Base-by-base conservation (phyloP, 2,329 filamentous ascomycete species). In the Taxawa tesnikishii region DNA sequence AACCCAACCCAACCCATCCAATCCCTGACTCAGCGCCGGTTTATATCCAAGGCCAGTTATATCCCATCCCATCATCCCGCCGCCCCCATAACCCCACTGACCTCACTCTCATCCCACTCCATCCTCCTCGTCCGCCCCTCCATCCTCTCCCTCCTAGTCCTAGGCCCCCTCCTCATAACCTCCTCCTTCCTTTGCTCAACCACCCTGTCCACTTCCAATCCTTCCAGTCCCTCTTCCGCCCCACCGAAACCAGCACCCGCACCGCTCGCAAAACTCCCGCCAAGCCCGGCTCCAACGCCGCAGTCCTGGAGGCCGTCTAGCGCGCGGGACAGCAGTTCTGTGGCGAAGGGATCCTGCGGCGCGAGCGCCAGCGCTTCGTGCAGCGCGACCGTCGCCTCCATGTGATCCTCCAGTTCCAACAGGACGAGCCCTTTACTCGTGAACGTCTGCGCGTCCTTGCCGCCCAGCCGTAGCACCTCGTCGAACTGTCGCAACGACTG, bases 301-400 rank as follows among this genome's bases (percentile, higher is more conserved):
- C n/a, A n/a, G n/a, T n/a, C n/a, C n/a, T 23, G 19, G 8, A 75
- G 70, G 53, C 79, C 73, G 16, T 73, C 70, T 2, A 84, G 60
- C 3, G 82, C 80, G 50, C 78, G 79, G 46, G 73, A 76, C 18
- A 90, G 60, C 30, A 90, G 58, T 50, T 90, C 83, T 0, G 79
- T 85, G 3, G 83, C 81, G 42, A 87, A 79, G 4, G 80, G 75
- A 48, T 90, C 83, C 55, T 90, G 83, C 0, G 83, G 79, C 19
- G 73, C 70, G 14, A 88, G 75, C 0, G 82, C 79, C 11, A 90
- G 65, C 1, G 83, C 83, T 59, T 94, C 83, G 45, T 96, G 90
- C 15, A 96, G 63, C 3, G 83, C 75, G 7, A 78, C 68, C 4
- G 90, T 77, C 1, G 88, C 88, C 28, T 92, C 80, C 45, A 80